Percentiles rank a stretch among this genome's conserved stretches.
Conservation (phyloP, 768 basidiomycete species). For the Fibroporia radiculosa region DNA sequence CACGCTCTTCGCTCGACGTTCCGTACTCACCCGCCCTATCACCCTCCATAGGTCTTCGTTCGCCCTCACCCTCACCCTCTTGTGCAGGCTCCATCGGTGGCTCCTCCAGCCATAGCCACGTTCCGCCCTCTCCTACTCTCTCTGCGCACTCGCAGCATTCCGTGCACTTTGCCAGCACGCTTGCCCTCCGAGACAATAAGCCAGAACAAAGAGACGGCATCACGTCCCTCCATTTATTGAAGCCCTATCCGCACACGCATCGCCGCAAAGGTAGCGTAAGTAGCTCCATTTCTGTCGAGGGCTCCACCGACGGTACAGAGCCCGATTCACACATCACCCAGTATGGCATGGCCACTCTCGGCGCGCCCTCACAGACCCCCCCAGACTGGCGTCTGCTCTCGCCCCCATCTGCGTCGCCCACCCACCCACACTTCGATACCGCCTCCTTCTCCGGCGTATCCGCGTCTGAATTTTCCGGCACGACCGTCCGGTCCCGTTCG, state of each 20-base stretch:
- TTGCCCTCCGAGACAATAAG: constrained; percentile 59
- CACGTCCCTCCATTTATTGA: constrained; percentile 44
- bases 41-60: constrained; percentile 1
- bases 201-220: constrained; percentile 51
- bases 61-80: constrained; percentile 29
- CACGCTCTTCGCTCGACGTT: constrained; percentile 15
- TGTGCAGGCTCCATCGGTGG: constrained; percentile 34
- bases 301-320: constrained; percentile 39
- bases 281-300: constrained; percentile 41
- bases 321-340: constrained; percentile 22
- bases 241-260: constrained; percentile 32
- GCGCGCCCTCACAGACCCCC: constrained; percentile 24
- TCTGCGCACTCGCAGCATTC: constrained; percentile 56
- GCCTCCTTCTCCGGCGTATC: constrained; percentile 21
- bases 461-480: constrained; percentile 18
- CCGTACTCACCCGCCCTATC: constrained; percentile 10
- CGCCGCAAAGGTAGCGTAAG: constrained; percentile 49
- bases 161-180: constrained; percentile 47
- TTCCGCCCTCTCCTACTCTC: constrained; percentile 74
- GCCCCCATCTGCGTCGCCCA: constrained; percentile 28
- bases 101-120: constrained; percentile 15
- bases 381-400: constrained; percentile 27
- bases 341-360: constrained; percentile 16
- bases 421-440: constrained; percentile 32
- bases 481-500: constrained; percentile 15